Evolutionary conservation across 495 filamentous ascomycete genomes (phyloP).

Genomic region (Parathielavia hyrcaniae): DNA sequence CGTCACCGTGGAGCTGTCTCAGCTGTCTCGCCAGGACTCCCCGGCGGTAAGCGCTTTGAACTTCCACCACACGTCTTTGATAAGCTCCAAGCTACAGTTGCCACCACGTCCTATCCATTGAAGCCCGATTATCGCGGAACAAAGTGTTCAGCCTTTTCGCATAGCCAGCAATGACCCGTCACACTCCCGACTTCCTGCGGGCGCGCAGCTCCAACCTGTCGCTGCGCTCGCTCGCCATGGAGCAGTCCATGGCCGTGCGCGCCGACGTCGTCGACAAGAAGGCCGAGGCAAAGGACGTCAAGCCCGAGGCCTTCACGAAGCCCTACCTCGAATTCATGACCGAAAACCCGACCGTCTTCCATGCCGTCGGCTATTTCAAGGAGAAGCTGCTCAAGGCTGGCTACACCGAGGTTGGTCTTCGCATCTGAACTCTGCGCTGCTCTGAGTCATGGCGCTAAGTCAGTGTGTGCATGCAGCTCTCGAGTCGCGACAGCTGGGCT

Average conservation of each 20-base stretch:
- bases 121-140: too few relatives aligned
- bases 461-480: conserved; percentile 46
- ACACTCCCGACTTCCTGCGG: conserved; percentile 39
- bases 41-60: too few relatives aligned
- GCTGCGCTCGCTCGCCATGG: conserved; percentile 31
- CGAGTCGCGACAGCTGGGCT: conserved; percentile 71
- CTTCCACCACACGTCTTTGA: too few relatives aligned
- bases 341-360: conserved; percentile 86
- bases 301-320: conserved; percentile 62
- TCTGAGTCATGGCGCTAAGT: neutral
- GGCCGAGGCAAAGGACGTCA: conserved; percentile 34
- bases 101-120: neutral
- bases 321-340: conserved; percentile 87
- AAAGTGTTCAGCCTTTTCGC: neutral
- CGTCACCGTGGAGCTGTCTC: too few relatives aligned
- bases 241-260: conserved; percentile 20
- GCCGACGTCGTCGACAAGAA: conserved; percentile 12
- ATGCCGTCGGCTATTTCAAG: conserved; percentile 71
- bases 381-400: conserved; percentile 62
- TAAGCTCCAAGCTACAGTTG: neutral
- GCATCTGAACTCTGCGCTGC: neutral
- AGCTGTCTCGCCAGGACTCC: too few relatives aligned
- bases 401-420: conserved; percentile 53
- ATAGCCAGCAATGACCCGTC: conserved; percentile 32
- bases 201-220: conserved; percentile 39